Evolutionary conservation across 2,329 filamentous ascomycete genomes (phyloP), one percentile per base, ranked within the genome.

Genomic region (Trichophyton equinum): DNA sequence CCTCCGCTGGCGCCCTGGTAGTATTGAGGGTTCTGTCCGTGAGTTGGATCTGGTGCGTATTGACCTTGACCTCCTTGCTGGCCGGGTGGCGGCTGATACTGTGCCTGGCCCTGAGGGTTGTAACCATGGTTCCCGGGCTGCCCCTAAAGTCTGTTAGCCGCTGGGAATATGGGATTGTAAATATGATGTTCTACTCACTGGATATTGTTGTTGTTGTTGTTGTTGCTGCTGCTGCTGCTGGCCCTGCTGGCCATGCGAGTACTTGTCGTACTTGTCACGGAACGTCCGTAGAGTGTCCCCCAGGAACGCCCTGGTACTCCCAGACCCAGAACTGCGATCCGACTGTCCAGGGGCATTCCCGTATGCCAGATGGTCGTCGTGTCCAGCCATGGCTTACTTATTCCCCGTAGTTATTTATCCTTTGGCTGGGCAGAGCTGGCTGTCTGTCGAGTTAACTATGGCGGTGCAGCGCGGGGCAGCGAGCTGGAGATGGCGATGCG

Each of bases 331-430:
- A 58, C 67, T 70, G 59, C 69, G 71, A 65, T 66, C 68, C 65
- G 27, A 57, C 67, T 73, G 68, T 36, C 67, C 70, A 61, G 77
- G 72, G 65, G 80, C 80, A 40, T 79, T 76, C 63, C 81, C 81
- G 68, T 83, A 83, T 60, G 81, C 81, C 68, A 83, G 67, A 63
- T 76, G 74, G 65, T 83, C 78, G 64, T 82, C 77, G 61, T 74
- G 68, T 57, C 71, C 67, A 18, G 74, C 71, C 74, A 76, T 76
- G 18, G 25, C 55, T 40, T 49, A 9, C 11, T 13, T 38, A 4
- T 38, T 38, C 11, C 33, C 33, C 11, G 8, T 38, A 13, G 8
- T 7, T 18, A 33, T 9, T 33, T 56, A 9, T 57, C 30, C 22
- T 22, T 15, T 20, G 1, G 4, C 40, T n/a, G 15, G n/a, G 15